Evolutionary conservation across 2,329 filamentous ascomycete genomes (phyloP).

Genomic region (Beauveria asiatica): DNA sequence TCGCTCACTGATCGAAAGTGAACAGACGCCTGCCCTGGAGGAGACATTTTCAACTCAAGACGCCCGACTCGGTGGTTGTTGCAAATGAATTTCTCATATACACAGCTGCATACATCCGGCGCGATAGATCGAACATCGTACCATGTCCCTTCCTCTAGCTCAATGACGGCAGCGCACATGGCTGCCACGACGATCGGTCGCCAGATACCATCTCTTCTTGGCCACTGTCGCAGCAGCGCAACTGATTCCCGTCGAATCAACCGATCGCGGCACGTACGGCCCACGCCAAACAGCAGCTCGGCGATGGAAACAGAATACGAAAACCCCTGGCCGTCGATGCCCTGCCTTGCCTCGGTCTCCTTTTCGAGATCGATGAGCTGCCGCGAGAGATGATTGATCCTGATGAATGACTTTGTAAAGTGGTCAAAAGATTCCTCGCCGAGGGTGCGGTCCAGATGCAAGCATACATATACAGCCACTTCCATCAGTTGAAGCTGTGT

Average conservation of each 20-base stretch:
- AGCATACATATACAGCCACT: background rate
- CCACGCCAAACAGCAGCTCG: conserved; percentile 2
- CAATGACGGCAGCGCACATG: conserved; percentile 6
- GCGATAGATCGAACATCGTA: background rate
- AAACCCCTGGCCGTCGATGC: conserved; percentile 6
- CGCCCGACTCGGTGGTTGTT: conserved; percentile 5
- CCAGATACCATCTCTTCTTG: conserved; percentile 3
- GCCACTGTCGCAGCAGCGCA: conserved; percentile 2
- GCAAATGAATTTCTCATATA: conserved; percentile 1
- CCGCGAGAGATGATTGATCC: background rate
- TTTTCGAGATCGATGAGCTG: conserved; percentile 4
- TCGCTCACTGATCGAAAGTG: conserved; percentile 6
- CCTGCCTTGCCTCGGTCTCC: background rate
- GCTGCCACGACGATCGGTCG: background rate
- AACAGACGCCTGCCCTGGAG: background rate
- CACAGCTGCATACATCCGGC: background rate
- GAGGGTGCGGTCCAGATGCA: background rate
- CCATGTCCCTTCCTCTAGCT: conserved; percentile 1
- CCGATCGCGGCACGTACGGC: background rate
- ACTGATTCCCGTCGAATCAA: conserved; percentile 2
- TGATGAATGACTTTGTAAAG: background rate
- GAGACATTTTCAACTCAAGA: conserved; percentile 1
- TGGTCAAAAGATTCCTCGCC: conserved; percentile 1
- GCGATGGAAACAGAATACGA: conserved; percentile 4
- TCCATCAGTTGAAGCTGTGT: conserved; percentile 5